Evolutionary conservation across 345 rosid species (phyloP).

Genomic region (Eucalyptus tenuipes): DNA sequence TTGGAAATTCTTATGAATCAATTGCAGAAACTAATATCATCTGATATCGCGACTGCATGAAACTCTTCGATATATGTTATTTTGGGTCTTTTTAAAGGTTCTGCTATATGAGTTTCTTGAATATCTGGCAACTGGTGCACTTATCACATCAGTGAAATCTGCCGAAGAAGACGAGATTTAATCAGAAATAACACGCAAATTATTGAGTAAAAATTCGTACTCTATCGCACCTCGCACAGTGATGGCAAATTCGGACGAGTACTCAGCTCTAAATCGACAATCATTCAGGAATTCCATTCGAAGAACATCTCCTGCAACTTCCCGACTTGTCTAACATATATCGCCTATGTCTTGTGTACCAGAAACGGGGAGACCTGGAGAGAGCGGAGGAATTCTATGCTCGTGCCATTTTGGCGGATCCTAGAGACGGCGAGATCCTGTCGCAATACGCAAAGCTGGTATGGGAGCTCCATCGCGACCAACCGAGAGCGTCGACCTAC

Average conservation of each 20-base stretch:
- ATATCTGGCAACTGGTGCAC: not conserved
- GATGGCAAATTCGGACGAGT: not conserved
- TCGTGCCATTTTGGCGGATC: constrained; percentile 43
- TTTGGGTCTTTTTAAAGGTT: not conserved
- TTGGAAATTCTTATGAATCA: not conserved
- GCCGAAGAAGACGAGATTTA: rapidly evolving
- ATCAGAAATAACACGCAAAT: not conserved
- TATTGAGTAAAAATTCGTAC: not conserved
- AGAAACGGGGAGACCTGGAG: constrained; percentile 25
- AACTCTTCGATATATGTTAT: not conserved
- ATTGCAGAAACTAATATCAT: not conserved
- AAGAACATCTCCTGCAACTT: not conserved
- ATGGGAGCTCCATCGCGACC: constrained; percentile 34
- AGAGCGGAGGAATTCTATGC: constrained; percentile 42
- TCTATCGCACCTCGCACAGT: not conserved
- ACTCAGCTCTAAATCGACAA: not conserved
- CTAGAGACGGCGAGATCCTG: constrained; percentile 37
- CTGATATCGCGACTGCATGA: rapidly evolving
- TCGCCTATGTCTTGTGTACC: not conserved
- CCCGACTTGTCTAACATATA: not conserved
- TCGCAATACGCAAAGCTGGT: constrained; percentile 34
- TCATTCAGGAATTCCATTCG: not conserved
- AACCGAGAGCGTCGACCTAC: constrained; percentile 27
- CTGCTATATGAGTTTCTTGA: not conserved
- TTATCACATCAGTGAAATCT: not conserved